A percentile compares a stretch with the other conserved stretches of the same genome.
These are phyloP conservation scores for Coleophoma eucalyptorum DNA, from an alignment of 2,329 filamentous ascomycete genomes.

Conservation along the genomic window DNA sequence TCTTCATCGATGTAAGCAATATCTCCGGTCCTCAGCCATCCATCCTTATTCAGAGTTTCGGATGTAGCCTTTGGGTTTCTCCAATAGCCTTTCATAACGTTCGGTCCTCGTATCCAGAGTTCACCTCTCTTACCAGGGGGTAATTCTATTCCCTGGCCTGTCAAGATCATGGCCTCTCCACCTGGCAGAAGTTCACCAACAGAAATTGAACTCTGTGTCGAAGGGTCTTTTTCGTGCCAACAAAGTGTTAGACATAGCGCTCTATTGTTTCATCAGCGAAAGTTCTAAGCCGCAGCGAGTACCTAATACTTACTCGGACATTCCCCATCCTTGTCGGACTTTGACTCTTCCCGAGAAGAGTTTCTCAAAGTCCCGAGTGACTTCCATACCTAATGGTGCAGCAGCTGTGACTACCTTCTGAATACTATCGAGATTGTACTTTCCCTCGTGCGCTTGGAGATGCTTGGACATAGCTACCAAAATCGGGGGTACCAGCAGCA, in stretches of 20 bases:
- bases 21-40: constrained; percentile 67
- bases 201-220: not conserved
- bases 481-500: too few species aligned
- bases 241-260: constrained; percentile 29
- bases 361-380: too few species aligned
- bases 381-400: too few species aligned
- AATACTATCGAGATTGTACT: constrained; percentile 60
- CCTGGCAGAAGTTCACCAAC: constrained; percentile 66
- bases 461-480: constrained; percentile 49
- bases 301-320: constrained; percentile 56
- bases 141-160: constrained; percentile 46
- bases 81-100: constrained; percentile 76
- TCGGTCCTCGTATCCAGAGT: constrained; percentile 68
- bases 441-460: constrained; percentile 38
- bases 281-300: too few species aligned
- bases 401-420: too few species aligned
- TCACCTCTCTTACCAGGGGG: constrained; percentile 57
- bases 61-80: constrained; percentile 60
- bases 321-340: constrained; percentile 40
- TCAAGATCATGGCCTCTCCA: constrained; percentile 61
- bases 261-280: constrained; percentile 30
- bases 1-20: constrained; percentile 53
- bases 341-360: too few species aligned
- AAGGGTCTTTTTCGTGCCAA: not conserved
- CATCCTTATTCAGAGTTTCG: constrained; percentile 44